Conservation (phyloP, 139 green algal species). For the Auxenochlorella pyrenoidosa region DNA sequence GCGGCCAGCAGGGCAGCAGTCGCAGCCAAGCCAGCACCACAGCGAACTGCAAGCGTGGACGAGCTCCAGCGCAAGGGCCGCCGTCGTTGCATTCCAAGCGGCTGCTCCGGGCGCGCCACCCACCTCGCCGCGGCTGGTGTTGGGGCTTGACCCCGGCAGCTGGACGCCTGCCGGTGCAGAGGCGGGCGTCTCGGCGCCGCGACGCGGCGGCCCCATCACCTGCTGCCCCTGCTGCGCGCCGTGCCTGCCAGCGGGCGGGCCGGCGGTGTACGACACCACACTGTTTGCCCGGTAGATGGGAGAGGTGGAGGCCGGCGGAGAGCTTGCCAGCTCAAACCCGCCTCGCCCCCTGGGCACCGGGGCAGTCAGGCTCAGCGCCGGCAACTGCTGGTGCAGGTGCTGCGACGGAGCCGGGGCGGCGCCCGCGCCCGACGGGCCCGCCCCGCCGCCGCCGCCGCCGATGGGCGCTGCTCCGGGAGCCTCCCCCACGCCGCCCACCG, state of each 20-base stretch:
- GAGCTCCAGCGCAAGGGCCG: no score
- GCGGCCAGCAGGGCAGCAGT: background rate
- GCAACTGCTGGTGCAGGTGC: background rate
- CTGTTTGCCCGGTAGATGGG: conserved; percentile 41
- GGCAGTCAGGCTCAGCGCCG: conserved; percentile 19
- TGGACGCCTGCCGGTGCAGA: background rate
- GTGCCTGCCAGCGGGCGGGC: background rate
- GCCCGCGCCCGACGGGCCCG: background rate
- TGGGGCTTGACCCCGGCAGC: conserved; percentile 15
- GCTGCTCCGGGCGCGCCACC: background rate
- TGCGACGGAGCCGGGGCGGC: no score
- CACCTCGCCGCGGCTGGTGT: conserved; percentile 32
- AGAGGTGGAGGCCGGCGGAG: conserved; percentile 22
- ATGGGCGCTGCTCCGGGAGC: background rate
- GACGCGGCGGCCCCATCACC: background rate
- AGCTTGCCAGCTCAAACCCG: conserved; percentile 18
- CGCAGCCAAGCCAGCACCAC: background rate
- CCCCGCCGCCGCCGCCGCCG: background rate
- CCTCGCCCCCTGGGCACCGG: background rate
- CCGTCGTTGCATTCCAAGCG: no score
- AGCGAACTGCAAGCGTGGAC: background rate
- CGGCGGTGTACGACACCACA: conserved; percentile 32
- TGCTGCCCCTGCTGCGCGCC: conserved; percentile 3
- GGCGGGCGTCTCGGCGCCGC: conserved; percentile 7
- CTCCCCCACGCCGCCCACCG: background rate